phyloP scores from a whole-genome alignment of 2,329 filamentous ascomycete genomes.

The Cladosporium phlei region DNA sequence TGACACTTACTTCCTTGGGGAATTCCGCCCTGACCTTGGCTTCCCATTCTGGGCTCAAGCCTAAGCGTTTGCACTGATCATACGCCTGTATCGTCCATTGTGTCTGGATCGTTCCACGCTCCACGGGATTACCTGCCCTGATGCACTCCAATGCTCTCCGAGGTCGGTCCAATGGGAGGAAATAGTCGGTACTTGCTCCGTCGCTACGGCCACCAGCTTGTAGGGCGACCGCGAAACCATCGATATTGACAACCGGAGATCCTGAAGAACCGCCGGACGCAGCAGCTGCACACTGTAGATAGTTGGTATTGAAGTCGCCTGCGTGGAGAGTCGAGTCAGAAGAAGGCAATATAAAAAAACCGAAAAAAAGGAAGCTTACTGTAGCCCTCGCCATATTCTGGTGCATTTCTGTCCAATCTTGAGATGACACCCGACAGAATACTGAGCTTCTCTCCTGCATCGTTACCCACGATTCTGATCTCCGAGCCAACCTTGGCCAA shows the following conservation, averaged over 20 bases:
- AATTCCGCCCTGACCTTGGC: constrained; percentile 75
- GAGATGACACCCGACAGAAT: constrained; percentile 97
- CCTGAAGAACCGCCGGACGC: constrained; percentile 97
- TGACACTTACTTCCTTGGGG: no score
- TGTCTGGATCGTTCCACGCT: constrained; percentile 94
- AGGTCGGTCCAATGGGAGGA: constrained; percentile 87
- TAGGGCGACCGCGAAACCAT: constrained; percentile 84
- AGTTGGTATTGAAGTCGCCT: constrained; percentile 93
- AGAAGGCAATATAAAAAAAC: no score
- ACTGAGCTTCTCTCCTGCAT: constrained; percentile 96
- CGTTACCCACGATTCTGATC: constrained; percentile 95
- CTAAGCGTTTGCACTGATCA: constrained; percentile 88
- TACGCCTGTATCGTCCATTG: constrained; percentile 97
- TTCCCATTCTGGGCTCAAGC: constrained; percentile 81
- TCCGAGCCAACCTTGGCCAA: constrained; percentile 84
- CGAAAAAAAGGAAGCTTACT: no score
- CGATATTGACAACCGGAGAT: constrained; percentile 93
- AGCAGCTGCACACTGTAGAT: constrained; percentile 95
- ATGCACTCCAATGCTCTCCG: constrained; percentile 82
- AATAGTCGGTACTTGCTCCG: constrained; percentile 95
- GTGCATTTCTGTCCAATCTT: constrained; percentile 89
- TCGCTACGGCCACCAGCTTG: constrained; percentile 93
- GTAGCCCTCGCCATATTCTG: constrained; percentile 96
- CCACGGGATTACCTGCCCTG: constrained; percentile 67
- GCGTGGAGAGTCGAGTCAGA: no score